Percentiles rank a stretch among this genome's conserved stretches.
Evolutionary conservation across 108 stramenopile genomes (phyloP).

Genomic region (Conticribra guillardii): DNA sequence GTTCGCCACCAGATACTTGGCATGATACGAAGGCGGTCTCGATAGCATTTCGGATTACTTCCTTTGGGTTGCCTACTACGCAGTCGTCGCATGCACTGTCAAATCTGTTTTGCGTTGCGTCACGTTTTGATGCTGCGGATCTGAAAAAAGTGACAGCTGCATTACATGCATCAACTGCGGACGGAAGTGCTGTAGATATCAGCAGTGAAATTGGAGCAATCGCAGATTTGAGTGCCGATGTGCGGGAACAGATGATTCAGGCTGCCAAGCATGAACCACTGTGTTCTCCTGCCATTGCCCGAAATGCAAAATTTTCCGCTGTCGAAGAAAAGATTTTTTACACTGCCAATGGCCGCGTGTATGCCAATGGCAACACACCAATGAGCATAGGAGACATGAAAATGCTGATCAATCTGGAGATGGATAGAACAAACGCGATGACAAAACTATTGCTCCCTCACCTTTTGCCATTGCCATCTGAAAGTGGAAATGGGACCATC

Average conservation of each 20-base stretch:
- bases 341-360: constrained; percentile 61
- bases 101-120: constrained; percentile 38
- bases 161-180: constrained; percentile 4
- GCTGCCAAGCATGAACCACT: constrained; percentile 5
- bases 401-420: constrained; percentile 57
- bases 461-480: constrained; percentile 25
- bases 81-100: constrained; percentile 43
- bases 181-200: constrained; percentile 14
- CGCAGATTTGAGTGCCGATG: constrained; percentile 11
- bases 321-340: constrained; percentile 49
- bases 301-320: constrained; percentile 17
- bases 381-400: constrained; percentile 62
- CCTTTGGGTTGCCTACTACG: constrained; percentile 31
- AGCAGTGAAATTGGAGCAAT: constrained; percentile 3
- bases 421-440: constrained; percentile 52
- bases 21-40: constrained; percentile 40
- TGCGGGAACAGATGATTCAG: constrained; percentile 11
- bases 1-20: constrained; percentile 30
- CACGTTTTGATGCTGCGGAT: constrained; percentile 35
- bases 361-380: constrained; percentile 40
- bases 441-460: constrained; percentile 49
- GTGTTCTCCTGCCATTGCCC: not conserved
- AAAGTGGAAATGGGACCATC: not conserved
- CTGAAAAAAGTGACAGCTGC: constrained; percentile 18
- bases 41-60: constrained; percentile 66